A percentile compares a stretch with the other conserved stretches of the same genome.
Conservation (phyloP, 163 green algal genomes). For the Chlorella variabilis region DNA sequence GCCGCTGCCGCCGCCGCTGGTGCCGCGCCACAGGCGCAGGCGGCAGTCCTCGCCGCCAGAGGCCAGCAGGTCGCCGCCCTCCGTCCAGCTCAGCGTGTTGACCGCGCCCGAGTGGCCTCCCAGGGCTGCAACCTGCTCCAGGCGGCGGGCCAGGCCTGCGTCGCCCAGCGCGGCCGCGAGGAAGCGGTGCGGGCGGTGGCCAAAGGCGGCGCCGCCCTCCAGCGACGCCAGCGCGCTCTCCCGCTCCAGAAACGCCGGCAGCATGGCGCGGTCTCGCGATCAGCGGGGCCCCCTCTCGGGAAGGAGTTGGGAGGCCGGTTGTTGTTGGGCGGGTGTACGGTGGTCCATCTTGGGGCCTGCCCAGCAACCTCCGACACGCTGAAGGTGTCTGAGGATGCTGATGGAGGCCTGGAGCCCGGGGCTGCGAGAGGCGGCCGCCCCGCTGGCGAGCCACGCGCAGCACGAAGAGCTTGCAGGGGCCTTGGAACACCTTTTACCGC, state of each 20-base stretch:
- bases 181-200: slow-evolving; percentile 20
- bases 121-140: not conserved
- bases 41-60: slow-evolving; percentile 35
- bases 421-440: too few species aligned
- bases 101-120: slow-evolving; percentile 12
- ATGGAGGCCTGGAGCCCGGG: too few species aligned
- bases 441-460: too few species aligned
- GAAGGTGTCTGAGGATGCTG: too few species aligned
- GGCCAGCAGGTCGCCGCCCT: slow-evolving; percentile 17
- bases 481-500: too few species aligned
- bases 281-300: too few species aligned
- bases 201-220: slow-evolving; percentile 15
- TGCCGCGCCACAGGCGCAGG: slow-evolving; percentile 24
- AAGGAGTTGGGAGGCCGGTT: too few species aligned
- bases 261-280: not conserved
- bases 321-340: too few species aligned
- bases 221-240: slow-evolving; percentile 14
- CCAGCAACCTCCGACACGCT: too few species aligned
- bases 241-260: slow-evolving; percentile 1
- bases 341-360: too few species aligned
- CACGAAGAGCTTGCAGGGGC: too few species aligned
- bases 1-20: not conserved
- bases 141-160: slow-evolving; percentile 3
- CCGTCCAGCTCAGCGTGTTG: slow-evolving; percentile 12
- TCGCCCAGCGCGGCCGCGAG: slow-evolving; percentile 14